Evolutionary conservation across 1,284 basidiomycete genomes (phyloP), one percentile per base, ranked within the genome.

Genomic region (Cronartium ribicola): DNA sequence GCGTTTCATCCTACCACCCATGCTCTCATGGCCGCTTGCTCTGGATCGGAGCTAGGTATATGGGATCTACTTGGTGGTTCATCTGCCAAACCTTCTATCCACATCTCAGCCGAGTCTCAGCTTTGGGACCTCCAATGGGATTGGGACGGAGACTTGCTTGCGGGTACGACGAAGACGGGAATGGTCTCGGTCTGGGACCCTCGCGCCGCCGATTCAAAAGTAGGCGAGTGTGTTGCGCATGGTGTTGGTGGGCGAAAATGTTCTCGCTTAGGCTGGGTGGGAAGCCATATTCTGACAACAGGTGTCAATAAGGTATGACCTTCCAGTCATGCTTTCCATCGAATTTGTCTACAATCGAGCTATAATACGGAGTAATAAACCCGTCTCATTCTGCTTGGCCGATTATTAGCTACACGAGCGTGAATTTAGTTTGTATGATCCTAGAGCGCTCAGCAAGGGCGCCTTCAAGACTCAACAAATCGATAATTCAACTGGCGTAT

Each of bases 1-100:
- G 41, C 78, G 2, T 79, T 83, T 22, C 83, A 84, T 72, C 83
- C 83, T 0, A 82, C 82, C 1, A 81, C 81, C 0, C 79, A 81
- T 0, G 76, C 78, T 4, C 67, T 84, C 22, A 76, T 82, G 6
- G 79, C 82, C 36, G 77, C 78, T 0, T 77, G 79, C 0, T 75
- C 78, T 7, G 62, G 77, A 0, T 41, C 69, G 1, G 75, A 79
- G 0, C 66, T 80, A 3, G 71, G 78, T 8, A 78, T 84, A 60
- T 83, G 81, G 76, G 80, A 83, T 75, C 67, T 81, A 5, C 68
- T 78, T 3, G 63, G 76, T 13, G 40, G 61, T n/a, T 22, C 75
- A 2, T 22, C 76, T 3, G 20, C 67, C 0, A 70, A 78, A 73
- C 20, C 67, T 67, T n/a, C 76, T 63, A 60, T 72, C 68, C 44